phyloP scores from a whole-genome alignment of 2,329 filamentous ascomycete genomes.

The Clarireedia sp. region DNA sequence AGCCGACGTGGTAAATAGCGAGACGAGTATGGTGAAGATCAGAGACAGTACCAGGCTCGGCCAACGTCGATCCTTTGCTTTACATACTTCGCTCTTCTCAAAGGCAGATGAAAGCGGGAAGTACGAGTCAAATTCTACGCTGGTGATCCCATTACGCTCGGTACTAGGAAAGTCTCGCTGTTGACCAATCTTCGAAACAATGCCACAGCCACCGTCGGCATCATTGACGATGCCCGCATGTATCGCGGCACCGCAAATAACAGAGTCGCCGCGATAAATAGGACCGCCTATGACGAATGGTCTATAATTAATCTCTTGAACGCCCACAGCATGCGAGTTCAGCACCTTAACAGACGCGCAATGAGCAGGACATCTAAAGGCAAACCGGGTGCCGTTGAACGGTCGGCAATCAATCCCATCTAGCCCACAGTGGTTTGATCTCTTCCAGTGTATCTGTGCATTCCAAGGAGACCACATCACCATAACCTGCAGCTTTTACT shows the following conservation, averaged over 20 bases:
- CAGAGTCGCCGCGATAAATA: constrained; percentile 84
- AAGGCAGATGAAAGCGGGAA: constrained; percentile 91
- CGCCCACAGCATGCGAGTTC: constrained; percentile 69
- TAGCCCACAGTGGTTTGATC: constrained; percentile 64
- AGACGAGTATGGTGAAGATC: constrained; percentile 68
- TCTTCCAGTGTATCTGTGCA: constrained; percentile 61
- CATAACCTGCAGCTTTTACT: constrained; percentile 33
- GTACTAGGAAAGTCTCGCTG: constrained; percentile 55
- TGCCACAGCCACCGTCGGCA: constrained; percentile 69
- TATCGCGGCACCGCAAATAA: constrained; percentile 76
- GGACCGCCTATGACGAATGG: constrained; percentile 62
- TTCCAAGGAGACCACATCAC: constrained; percentile 33
- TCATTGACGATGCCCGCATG: constrained; percentile 73
- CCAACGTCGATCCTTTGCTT: constrained; percentile 76
- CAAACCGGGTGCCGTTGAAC: constrained; percentile 60
- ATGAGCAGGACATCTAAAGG: constrained; percentile 68
- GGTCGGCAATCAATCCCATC: constrained; percentile 69
- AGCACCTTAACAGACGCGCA: constrained; percentile 58
- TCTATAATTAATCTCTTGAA: constrained; percentile 55
- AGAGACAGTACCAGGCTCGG: constrained; percentile 72
- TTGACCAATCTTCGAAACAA: constrained; percentile 65
- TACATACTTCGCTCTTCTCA: constrained; percentile 53
- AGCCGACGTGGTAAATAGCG: constrained; percentile 73
- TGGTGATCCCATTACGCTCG: constrained; percentile 63
- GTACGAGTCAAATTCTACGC: constrained; percentile 73